phyloP scores from a whole-genome alignment of 2,329 filamentous ascomycete genomes.

The Incumbomyces delicatus region DNA sequence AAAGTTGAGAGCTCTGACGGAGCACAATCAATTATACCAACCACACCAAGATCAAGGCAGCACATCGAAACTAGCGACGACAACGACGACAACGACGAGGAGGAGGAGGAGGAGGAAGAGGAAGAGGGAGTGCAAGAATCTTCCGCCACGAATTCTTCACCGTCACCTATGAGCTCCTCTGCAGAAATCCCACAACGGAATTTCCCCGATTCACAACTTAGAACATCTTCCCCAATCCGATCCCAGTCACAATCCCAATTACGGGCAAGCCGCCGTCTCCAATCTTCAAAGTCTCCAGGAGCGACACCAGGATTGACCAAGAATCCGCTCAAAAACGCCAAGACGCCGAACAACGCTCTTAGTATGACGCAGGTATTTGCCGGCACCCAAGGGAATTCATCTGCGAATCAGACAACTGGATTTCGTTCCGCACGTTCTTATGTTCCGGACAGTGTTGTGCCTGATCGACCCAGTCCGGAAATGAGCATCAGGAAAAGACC shows the following conservation, averaged over 20 bases:
- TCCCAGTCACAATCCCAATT: neutral
- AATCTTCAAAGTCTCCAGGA: neutral
- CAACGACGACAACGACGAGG: neutral
- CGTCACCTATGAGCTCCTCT: neutral
- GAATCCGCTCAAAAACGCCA: neutral
- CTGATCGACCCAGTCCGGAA: neutral
- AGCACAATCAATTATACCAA: too few relatives aligned
- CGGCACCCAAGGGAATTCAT: constrained; percentile 3
- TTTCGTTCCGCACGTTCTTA: neutral
- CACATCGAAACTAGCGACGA: neutral
- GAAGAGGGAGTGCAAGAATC: neutral
- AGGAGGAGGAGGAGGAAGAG: neutral
- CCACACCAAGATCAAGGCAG: neutral
- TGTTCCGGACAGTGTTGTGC: neutral
- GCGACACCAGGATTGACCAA: neutral
- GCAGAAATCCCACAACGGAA: too few relatives aligned
- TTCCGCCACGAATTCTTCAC: neutral
- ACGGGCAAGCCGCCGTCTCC: neutral
- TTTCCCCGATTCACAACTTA: neutral
- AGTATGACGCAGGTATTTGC: neutral
- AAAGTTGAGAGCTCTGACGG: too few relatives aligned
- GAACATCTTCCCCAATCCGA: neutral
- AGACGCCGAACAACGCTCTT: neutral
- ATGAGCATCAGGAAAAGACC: neutral
- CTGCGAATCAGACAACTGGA: neutral